Percentiles rank a stretch among this genome's conserved stretches.
Conservation (phyloP, 2,329 filamentous ascomycete genomes). For the Trichoderma breve region DNA sequence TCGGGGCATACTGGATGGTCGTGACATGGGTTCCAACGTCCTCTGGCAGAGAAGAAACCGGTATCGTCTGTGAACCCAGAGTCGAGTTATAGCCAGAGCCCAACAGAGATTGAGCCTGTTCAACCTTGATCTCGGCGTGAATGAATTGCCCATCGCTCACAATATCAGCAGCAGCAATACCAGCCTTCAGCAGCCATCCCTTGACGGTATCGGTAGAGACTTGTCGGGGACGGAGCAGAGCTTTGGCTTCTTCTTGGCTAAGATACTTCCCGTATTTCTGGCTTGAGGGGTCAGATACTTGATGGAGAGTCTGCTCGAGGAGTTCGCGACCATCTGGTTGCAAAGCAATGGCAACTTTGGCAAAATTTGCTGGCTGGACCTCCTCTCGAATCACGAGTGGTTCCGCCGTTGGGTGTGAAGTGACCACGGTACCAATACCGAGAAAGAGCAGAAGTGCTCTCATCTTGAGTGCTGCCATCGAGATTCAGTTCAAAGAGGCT, state of each 20-base stretch:
- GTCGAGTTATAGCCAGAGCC: constrained; percentile 19
- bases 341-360: constrained; percentile 34
- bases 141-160: constrained; percentile 40
- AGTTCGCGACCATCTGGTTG: constrained; percentile 25
- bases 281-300: constrained; percentile 49
- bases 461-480: not conserved
- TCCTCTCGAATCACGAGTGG: constrained; percentile 11
- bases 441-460: not conserved
- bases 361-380: constrained; percentile 21
- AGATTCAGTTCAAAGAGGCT: not conserved
- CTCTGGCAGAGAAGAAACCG: not conserved
- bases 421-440: not conserved
- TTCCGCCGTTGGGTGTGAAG: constrained; percentile 22
- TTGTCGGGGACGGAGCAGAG: constrained; percentile 45
- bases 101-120: constrained; percentile 45
- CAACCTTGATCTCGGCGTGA: constrained; percentile 41
- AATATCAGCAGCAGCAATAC: constrained; percentile 37
- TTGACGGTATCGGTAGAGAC: constrained; percentile 41
- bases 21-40: not conserved
- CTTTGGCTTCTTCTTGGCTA: constrained; percentile 46
- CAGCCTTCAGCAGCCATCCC: constrained; percentile 44
- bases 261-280: constrained; percentile 49
- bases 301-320: constrained; percentile 45
- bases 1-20: not conserved
- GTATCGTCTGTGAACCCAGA: not conserved